A percentile compares a stretch with the other conserved stretches of the same genome.
phyloP scores from a whole-genome alignment of 208 protist genomes.

The Porcisia deanei region DNA sequence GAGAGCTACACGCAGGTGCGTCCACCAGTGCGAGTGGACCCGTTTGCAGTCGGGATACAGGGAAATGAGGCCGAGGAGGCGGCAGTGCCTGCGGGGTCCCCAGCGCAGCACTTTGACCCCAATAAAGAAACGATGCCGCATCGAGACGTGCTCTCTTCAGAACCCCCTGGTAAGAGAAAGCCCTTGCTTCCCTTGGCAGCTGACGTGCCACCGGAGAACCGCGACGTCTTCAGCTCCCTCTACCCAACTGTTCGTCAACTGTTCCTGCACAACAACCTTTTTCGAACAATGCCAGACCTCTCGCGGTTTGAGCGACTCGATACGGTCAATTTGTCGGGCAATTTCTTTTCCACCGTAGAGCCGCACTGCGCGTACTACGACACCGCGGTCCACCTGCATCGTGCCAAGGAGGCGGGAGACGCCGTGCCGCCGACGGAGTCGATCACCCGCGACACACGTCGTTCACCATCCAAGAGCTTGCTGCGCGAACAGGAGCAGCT shows the following conservation, averaged over 20 bases:
- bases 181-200: conserved; percentile 18
- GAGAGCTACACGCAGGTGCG: conserved; percentile 40
- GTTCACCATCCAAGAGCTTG: conserved; percentile 40
- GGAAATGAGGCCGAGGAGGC: conserved; percentile 19
- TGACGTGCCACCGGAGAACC: conserved; percentile 23
- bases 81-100: background rate
- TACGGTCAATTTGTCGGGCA: conserved; percentile 90
- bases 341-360: conserved; percentile 77
- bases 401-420: background rate
- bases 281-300: conserved; percentile 88
- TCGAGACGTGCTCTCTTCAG: background rate
- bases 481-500: conserved; percentile 24
- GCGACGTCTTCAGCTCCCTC: conserved; percentile 81
- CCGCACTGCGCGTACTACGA: conserved; percentile 58
- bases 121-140: background rate
- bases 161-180: background rate
- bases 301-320: conserved; percentile 81
- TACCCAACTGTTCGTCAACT: conserved; percentile 88
- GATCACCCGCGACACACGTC: background rate
- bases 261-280: conserved; percentile 94
- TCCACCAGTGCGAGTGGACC: conserved; percentile 36
- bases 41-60: conserved; percentile 19
- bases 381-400: conserved; percentile 9
- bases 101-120: conserved; percentile 26
- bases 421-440: background rate